Evolutionary conservation across 179 eudicot genomes (phyloP).

Genomic region (Actinidia arguta): DNA sequence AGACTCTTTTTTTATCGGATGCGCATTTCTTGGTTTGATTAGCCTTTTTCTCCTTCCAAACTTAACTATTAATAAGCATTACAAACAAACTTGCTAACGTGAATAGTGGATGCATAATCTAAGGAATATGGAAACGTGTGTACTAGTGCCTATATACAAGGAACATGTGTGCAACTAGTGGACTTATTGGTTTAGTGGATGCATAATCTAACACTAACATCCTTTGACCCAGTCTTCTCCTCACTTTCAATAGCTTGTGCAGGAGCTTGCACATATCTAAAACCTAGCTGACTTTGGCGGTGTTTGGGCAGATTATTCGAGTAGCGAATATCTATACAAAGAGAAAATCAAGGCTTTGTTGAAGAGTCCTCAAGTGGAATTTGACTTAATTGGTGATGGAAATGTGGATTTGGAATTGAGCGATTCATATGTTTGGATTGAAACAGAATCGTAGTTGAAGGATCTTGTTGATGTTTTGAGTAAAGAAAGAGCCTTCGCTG

Average conservation of each 20-base stretch:
- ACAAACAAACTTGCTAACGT: too few species aligned
- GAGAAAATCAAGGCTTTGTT: constrained; percentile 58
- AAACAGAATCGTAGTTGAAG: constrained; percentile 65
- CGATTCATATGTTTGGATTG: constrained; percentile 72
- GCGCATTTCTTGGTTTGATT: background rate
- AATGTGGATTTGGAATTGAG: constrained; percentile 43
- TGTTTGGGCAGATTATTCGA: constrained; percentile 40
- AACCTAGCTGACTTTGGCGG: background rate
- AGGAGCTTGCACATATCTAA: too few species aligned
- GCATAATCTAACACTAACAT: too few species aligned
- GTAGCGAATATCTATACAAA: constrained; percentile 72
- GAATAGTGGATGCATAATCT: too few species aligned
- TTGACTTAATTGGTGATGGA: constrained; percentile 41
- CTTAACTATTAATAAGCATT: too few species aligned
- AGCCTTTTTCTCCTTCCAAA: too few species aligned
- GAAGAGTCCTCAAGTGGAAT: constrained; percentile 47
- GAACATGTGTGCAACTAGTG: too few species aligned
- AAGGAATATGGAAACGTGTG: too few species aligned
- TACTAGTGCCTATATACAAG: too few species aligned
- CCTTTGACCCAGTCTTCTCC: too few species aligned
- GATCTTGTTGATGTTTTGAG: constrained; percentile 70
- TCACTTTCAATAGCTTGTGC: too few species aligned
- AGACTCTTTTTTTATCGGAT: constrained; percentile 2
- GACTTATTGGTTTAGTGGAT: too few species aligned
- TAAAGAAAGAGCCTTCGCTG: constrained; percentile 72